Conservation (phyloP, 1,139 yeast species). For the Candida sanyaensis region DNA sequence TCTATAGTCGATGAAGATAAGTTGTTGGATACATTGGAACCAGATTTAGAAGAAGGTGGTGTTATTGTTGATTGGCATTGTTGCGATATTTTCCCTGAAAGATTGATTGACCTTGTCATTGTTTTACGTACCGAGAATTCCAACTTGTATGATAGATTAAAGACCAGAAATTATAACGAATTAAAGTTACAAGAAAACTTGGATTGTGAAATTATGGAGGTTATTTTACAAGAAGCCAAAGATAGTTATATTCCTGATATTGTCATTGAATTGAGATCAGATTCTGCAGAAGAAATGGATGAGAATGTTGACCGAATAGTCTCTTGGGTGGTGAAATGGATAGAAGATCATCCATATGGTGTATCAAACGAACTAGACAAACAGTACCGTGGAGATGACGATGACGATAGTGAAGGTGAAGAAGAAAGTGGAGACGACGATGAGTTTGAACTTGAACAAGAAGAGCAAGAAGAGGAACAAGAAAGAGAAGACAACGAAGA, state of each 20-base stretch:
- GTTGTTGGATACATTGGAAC: constrained; percentile 78
- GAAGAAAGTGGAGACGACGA: constrained; percentile 7
- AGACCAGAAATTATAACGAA: constrained; percentile 73
- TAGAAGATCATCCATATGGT: constrained; percentile 44
- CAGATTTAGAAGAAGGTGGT: constrained; percentile 81
- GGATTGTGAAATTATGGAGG: constrained; percentile 97
- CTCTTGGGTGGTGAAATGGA: constrained; percentile 79
- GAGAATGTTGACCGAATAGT: constrained; percentile 73
- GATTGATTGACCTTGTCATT: constrained; percentile 87
- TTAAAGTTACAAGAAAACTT: constrained; percentile 85
- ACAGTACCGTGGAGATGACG: constrained; percentile 10
- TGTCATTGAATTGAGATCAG: constrained; percentile 77
- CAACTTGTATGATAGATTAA: constrained; percentile 70
- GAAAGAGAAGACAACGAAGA: constrained; percentile 9
- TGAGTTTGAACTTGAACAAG: constrained; percentile 8
- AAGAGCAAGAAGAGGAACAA: constrained; percentile 9
- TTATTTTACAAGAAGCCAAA: constrained; percentile 80
- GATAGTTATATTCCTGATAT: constrained; percentile 79
- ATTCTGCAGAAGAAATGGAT: constrained; percentile 74
- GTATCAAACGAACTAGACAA: constrained; percentile 32
- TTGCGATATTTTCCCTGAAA: constrained; percentile 91
- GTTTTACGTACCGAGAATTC: constrained; percentile 81
- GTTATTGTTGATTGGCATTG: constrained; percentile 94
- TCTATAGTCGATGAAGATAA: constrained; percentile 92
- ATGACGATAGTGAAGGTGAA: constrained; percentile 9